A percentile compares a stretch with the other conserved stretches of the same genome.
Conservation (phyloP, 2,329 filamentous ascomycete genomes). For the Aspergillus sergii region DNA sequence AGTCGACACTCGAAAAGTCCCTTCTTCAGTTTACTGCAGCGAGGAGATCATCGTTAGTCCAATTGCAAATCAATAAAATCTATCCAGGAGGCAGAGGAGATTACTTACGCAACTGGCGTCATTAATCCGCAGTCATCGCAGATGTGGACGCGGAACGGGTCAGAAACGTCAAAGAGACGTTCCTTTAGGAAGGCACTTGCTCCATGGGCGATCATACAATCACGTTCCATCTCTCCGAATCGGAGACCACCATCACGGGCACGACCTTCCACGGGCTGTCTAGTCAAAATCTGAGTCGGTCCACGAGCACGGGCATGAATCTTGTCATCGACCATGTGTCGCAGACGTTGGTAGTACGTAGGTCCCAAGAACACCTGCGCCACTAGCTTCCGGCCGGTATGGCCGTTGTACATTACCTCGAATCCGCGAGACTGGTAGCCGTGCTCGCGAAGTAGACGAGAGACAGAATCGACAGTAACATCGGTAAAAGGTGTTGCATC, state of each 20-base stretch:
- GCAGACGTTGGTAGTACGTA: constrained; percentile 97
- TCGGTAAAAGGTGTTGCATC: constrained; percentile 98
- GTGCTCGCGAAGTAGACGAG: constrained; percentile 79
- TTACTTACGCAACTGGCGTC: constrained; percentile 95
- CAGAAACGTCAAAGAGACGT: constrained; percentile 93
- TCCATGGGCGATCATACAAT: constrained; percentile 99
- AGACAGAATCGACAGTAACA: constrained; percentile 93
- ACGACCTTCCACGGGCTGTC: constrained; percentile 97
- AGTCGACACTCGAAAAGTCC: constrained; percentile 95
- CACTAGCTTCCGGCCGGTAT: constrained; percentile 90
- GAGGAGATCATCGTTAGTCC: constrained; percentile 24
- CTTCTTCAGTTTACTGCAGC: constrained; percentile 80
- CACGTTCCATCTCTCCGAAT: constrained; percentile 99
- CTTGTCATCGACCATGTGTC: constrained; percentile 99
- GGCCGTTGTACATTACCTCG: constrained; percentile 98
- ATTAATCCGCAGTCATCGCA: constrained; percentile 98
- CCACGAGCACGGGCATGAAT: constrained; percentile 98
- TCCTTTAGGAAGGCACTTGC: constrained; percentile 97
- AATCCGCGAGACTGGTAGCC: constrained; percentile 97
- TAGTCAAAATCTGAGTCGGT: constrained; percentile 93
- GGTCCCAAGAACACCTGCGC: constrained; percentile 96
- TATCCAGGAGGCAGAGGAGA: not conserved
- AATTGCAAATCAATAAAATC: constrained; percentile 11
- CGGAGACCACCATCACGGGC: constrained; percentile 95
- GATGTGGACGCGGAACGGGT: constrained; percentile 96